Base-by-base conservation (phyloP, 139 green algal genomes). In the Closterium sp. region DNA sequence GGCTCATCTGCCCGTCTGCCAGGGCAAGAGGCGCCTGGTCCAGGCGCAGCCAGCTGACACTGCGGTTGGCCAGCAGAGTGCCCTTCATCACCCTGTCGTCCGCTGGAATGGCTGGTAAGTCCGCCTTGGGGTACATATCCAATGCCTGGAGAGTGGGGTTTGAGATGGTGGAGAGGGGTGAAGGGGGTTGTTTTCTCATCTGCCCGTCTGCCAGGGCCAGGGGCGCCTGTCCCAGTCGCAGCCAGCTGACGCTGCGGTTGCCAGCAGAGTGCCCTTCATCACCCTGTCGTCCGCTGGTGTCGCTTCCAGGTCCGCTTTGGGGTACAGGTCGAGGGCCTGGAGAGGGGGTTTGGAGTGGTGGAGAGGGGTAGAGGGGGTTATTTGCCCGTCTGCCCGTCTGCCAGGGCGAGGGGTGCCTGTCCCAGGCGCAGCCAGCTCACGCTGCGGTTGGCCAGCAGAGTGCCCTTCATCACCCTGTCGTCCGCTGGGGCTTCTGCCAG, bases 211-310 rank as follows among this genome's bases (percentile, higher is more conserved):
- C 30, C 9, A 94, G 88, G 6, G 91, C 91, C 13, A 79, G 62
- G 17, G 62, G 62, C 45, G 91, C 38, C 31, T 94, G 91, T 9
- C 89, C 89, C 28, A 94, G 1, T 9, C 91, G 70, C 89, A 94
- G 89, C 91, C 91, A 94, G 88, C 91, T 93, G 31, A 94, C n/a
- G 88, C 91, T 94, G 24, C 91, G 70, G 73, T 94, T 94, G 19
- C 94, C 27, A 93, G 31, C 17, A 94, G 7, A 10, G 91, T 84
- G 29, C 90, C 91, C 4, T 93, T 94, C 29, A 73, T 73, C 10
- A 73, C 50, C 17, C 50, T 21, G 17, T 73, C 50, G 1, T 73
- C 50, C 9, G 50, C 50, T 73, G 50, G 50, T 24, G 17, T 73
- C 1, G 13, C 13, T 24, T 9, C 1, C 1, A 73, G 13, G 17